Conservation (phyloP, 2,329 filamentous ascomycete genomes). For the Talaromyces atroroseus region DNA sequence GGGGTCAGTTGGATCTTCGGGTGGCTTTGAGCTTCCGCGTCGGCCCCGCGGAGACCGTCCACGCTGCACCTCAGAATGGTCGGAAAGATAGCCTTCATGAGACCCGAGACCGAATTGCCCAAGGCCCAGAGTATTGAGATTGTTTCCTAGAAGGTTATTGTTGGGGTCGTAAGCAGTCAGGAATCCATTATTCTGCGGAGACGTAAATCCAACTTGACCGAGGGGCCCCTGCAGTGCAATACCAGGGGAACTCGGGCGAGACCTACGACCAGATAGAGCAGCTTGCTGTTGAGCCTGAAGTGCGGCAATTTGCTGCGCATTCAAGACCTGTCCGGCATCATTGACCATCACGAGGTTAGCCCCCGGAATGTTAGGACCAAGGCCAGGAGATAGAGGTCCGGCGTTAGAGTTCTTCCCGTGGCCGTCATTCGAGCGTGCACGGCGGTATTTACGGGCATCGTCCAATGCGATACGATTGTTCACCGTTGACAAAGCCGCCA, state of each 20-base stretch:
- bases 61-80: conserved; percentile 85
- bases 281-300: conserved; percentile 64
- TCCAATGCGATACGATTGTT: conserved; percentile 97
- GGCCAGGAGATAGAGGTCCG: conserved; percentile 60
- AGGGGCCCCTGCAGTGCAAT: conserved; percentile 69
- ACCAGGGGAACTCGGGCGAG: conserved; percentile 83
- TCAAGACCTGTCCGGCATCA: conserved; percentile 82
- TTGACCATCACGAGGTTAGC: conserved; percentile 91
- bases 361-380: conserved; percentile 60
- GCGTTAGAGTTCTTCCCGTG: conserved; percentile 37
- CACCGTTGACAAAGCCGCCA: conserved; percentile 91
- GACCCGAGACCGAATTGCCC: conserved; percentile 64
- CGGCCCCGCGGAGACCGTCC: conserved; percentile 89
- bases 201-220: conserved; percentile 66
- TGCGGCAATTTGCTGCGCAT: conserved; percentile 75
- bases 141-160: conserved; percentile 65
- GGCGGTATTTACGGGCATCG: conserved; percentile 92
- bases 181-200: conserved; percentile 92
- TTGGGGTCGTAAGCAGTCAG: conserved; percentile 76
- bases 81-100: conserved; percentile 83
- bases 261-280: conserved; percentile 62
- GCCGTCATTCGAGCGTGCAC: conserved; percentile 81
- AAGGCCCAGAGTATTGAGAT: conserved; percentile 65
- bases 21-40: conserved; percentile 91
- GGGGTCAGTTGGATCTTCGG: conserved; percentile 93